Base-by-base conservation (phyloP, 2,329 filamentous ascomycete genomes). In the Cladosporium sp. region DNA sequence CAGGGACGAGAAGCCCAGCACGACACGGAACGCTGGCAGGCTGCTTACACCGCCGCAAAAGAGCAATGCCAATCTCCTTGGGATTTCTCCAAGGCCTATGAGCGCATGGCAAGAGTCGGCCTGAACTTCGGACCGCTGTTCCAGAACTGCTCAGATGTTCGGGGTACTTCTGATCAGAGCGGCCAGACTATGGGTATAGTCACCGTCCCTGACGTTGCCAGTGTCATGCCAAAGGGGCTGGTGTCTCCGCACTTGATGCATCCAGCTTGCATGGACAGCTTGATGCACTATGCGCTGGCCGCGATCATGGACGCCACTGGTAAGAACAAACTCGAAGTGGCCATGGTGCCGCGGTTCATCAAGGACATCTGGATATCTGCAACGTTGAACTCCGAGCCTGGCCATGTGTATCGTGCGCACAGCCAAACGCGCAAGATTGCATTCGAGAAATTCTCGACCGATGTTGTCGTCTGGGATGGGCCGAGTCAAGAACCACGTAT, bases 91-190 rank as follows among this genome's bases (percentile, higher is more conserved):
- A 53, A 53, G 16, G 28, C 28, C 33, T 67, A 68, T 60, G 56
- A 61, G 46, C 58, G 52, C 16, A 65, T 70, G 57, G 61, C 66
- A 18, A 66, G 44, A 33, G 40, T 69, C 23, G 69, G 68, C 5
- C 44, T 70, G 55, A 33, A 69, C 21, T 71, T 18, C 18, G 50
- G 50, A n/a, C 56, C 58, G 18, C 44, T 61, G 1, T 69, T 69
- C 67, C 52, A 62, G 10, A 70, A 70, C 56, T 61, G 66, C 35
- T 56, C 63, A 14, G 65, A 58, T 6, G 68, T 59, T 10, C 5
- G 28, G 5, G 49, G 44, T 5, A 61, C 56, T 3, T n/a, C 21
- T 56, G 56, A 62, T 23, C 26, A 63, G 26, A 63, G 33, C 11
- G 44, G 60, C 18, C 44, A 62, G 64, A 44, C 44, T 1, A 31